phyloP scores from a whole-genome alignment of 202 grass and related monocot species.

The Zizania palustris region DNA sequence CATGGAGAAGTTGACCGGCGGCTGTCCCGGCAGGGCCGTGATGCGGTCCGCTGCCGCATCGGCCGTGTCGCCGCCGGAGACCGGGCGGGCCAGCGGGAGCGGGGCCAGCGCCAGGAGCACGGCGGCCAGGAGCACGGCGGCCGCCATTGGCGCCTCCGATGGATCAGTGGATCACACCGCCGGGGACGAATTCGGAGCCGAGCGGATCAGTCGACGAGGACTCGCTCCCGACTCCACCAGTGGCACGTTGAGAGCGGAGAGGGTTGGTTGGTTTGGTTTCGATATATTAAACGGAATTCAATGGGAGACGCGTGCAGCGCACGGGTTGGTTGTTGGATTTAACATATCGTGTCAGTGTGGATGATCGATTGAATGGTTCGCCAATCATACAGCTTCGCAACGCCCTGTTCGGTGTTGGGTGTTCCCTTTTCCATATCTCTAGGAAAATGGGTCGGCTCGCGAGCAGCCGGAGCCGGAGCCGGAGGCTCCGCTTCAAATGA shows the following conservation, averaged over 20 bases:
- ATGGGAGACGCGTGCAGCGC: not conserved
- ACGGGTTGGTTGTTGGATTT: not conserved
- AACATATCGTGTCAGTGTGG: too few relatives aligned
- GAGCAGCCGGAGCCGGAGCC: too few relatives aligned
- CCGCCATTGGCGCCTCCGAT: slow-evolving; percentile 37
- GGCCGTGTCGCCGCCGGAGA: not conserved
- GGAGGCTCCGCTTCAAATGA: too few relatives aligned
- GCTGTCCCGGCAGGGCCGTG: slow-evolving; percentile 63
- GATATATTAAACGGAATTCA: not conserved
- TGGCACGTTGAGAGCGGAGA: not conserved
- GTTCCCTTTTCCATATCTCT: too few relatives aligned
- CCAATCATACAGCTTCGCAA: not conserved
- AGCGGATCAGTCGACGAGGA: not conserved
- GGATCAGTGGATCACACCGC: not conserved
- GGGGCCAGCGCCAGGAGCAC: slow-evolving; percentile 32
- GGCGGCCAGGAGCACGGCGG: slow-evolving; percentile 32
- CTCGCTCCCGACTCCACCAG: slow-evolving; percentile 18
- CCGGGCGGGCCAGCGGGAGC: not conserved
- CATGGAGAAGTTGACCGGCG: slow-evolving; percentile 66
- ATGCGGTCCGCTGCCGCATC: slow-evolving; percentile 53
- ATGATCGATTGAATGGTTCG: not conserved
- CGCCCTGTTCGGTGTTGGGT: too few relatives aligned
- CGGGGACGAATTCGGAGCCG: not conserved
- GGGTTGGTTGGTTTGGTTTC: not conserved
- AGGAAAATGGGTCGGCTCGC: too few relatives aligned